phyloP scores from a whole-genome alignment of 2,329 filamentous ascomycete species.

The Trichoderma oligosporum region DNA sequence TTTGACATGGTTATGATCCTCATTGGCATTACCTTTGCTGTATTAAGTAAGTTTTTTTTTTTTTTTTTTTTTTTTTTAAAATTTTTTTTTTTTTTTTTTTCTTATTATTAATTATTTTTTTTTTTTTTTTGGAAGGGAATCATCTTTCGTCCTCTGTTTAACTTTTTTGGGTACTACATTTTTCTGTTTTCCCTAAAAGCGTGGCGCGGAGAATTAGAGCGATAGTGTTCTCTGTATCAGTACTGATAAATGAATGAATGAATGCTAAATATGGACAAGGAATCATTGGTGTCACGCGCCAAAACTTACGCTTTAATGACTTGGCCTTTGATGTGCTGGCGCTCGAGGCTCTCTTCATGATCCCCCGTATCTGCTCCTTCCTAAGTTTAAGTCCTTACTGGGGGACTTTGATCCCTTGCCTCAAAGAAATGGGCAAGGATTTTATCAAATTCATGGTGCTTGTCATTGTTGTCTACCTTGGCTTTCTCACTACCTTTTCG shows the following conservation, averaged over 20 bases:
- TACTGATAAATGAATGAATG: too few species aligned
- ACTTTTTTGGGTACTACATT: too few species aligned
- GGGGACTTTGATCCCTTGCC: conserved; percentile 81
- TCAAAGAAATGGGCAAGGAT: conserved; percentile 93
- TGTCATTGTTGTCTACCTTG: conserved; percentile 77
- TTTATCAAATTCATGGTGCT: conserved; percentile 82
- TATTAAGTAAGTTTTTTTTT: conserved; percentile 57
- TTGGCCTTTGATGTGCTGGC: conserved; percentile 85
- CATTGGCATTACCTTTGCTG: conserved; percentile 67
- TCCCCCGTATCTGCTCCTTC: conserved; percentile 83
- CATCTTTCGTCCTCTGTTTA: too few species aligned
- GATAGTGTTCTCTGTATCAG: too few species aligned
- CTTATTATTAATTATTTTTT: too few species aligned
- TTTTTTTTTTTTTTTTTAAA: not conserved
- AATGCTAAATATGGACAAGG: conserved; percentile 25
- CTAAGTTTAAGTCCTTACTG: conserved; percentile 86
- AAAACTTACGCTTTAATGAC: conserved; percentile 63
- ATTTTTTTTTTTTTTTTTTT: too few species aligned
- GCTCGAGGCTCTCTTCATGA: conserved; percentile 83
- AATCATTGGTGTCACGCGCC: conserved; percentile 40
- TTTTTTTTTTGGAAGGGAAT: too few species aligned
- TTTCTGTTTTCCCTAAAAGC: too few species aligned
- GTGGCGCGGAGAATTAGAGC: too few species aligned
- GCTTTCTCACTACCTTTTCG: conserved; percentile 84
- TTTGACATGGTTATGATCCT: conserved; percentile 72